These are phyloP conservation scores for Venturia pyrina DNA, from an alignment of 2,329 filamentous ascomycete species.

Conservation along the genomic window DNA sequence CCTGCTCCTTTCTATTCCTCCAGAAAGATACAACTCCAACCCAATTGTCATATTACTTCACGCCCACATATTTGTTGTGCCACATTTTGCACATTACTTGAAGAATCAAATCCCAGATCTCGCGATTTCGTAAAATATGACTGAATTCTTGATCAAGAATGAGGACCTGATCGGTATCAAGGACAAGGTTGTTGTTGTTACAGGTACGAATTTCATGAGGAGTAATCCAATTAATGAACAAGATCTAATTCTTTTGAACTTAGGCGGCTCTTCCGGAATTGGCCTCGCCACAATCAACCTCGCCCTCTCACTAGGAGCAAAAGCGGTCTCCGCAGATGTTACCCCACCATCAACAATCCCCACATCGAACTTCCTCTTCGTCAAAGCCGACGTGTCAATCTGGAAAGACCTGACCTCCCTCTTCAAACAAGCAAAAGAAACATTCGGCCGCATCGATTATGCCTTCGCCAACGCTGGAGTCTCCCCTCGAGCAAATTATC, in stretches of 20 bases:
- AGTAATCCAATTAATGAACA: too few species aligned
- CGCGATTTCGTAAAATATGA: not conserved
- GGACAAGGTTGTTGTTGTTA: constrained; percentile 11
- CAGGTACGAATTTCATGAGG: constrained; percentile 2
- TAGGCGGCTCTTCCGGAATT: constrained; percentile 49
- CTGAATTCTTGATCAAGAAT: constrained; percentile 9
- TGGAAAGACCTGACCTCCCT: constrained; percentile 42
- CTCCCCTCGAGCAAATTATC: constrained; percentile 35
- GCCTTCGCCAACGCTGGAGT: constrained; percentile 49
- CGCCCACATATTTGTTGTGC: not conserved
- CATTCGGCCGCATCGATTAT: constrained; percentile 34
- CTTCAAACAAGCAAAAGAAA: constrained; percentile 40
- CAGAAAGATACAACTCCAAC: not conserved
- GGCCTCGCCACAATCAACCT: constrained; percentile 44
- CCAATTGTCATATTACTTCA: not conserved
- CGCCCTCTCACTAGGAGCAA: constrained; percentile 42
- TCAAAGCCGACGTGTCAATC: constrained; percentile 37
- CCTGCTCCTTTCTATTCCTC: not conserved
- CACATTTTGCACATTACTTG: not conserved
- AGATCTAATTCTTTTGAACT: constrained; percentile 8
- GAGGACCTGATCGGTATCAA: constrained; percentile 9
- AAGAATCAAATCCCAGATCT: not conserved
- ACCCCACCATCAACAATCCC: constrained; percentile 26
- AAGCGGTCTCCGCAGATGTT: constrained; percentile 46
- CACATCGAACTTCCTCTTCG: constrained; percentile 27